phyloP scores from a whole-genome alignment of 805 yeast species.

The Cyberlindnera suaveolens region DNA sequence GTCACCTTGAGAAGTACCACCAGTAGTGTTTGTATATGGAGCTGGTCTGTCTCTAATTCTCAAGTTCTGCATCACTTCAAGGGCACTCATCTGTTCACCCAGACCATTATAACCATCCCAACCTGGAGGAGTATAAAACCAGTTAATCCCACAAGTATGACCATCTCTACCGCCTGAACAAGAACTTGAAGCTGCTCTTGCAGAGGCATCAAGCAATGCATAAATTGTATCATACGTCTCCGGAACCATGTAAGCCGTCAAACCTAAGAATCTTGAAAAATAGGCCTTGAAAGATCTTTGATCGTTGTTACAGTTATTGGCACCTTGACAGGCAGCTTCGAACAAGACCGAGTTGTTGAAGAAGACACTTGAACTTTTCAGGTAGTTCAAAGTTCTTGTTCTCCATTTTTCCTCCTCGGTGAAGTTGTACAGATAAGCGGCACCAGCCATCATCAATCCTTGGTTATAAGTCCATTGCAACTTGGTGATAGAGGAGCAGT shows the following conservation, averaged over 20 bases:
- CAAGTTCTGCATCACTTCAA: conserved; percentile 47
- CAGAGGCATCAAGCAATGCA: conserved; percentile 42
- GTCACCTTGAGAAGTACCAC: conserved; percentile 63
- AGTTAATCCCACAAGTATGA: conserved; percentile 74
- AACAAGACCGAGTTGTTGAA: conserved; percentile 52
- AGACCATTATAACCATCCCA: conserved; percentile 72
- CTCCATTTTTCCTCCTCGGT: conserved; percentile 57
- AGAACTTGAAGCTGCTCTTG: conserved; percentile 66
- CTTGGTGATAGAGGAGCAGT: conserved; percentile 44
- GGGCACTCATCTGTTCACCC: conserved; percentile 80
- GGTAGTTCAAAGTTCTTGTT: conserved; percentile 42
- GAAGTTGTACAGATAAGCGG: conserved; percentile 61
- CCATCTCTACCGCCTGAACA: conserved; percentile 81
- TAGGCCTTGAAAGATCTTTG: conserved; percentile 73
- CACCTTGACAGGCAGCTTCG: conserved; percentile 67
- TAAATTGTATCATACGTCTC: conserved; percentile 41
- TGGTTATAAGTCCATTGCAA: conserved; percentile 73
- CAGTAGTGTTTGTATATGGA: conserved; percentile 54
- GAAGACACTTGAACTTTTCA: conserved; percentile 47
- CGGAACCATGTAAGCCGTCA: conserved; percentile 57
- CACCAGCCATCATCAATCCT: conserved; percentile 62
- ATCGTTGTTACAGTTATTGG: conserved; percentile 56
- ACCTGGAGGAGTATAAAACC: conserved; percentile 41
- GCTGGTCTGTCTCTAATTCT: conserved; percentile 33
- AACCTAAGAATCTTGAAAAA: conserved; percentile 57